Evolutionary conservation across 306 rosid genomes (phyloP), one percentile per base, ranked within the genome.

Genomic region (Malus orientalis): DNA sequence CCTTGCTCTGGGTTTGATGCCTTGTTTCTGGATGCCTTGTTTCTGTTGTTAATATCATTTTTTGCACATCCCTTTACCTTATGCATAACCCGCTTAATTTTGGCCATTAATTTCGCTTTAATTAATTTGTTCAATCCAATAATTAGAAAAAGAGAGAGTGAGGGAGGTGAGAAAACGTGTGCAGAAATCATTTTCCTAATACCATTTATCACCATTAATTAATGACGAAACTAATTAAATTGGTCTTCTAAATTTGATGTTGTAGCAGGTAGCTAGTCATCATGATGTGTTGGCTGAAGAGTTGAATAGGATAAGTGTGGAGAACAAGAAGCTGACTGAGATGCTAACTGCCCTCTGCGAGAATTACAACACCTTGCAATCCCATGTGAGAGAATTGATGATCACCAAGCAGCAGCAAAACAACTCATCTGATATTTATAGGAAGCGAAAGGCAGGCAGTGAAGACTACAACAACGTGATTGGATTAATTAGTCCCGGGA

Each of bases 311-410:
- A 27, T 88, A 1, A 86, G 58, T 71, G 22, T 81, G 4, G 98
- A 94, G 88, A 94, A 91, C 70, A 84, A 79, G 87, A 88, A 64
- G 78, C 88, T 94, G 29, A 81, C 60, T 2, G 79, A 87, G 73
- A 81, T 13, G 79, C 22, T 93, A 73, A 80, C 69, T 6, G 57
- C 70, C 9, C 55, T 93, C 84, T 71, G 79, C 20, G 85, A 86
- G 68, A 85, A 75, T 38, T 94, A 83, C 78, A 59, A 73, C 7
- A 78, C 73, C 67, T 53, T 94, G 84, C 79, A 85, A 30, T 78
- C 75, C 27, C 88, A 85, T 5, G 74, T 88, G 67, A 74, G 6
- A 74, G 82, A 85, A 71, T 75, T 86, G 82, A 75, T 73, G 71
- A 75, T 12, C 16, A 33, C 16, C 23, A 64, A 76, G 54, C 73